Evolutionary conservation across 2,329 filamentous ascomycete species (phyloP).

Genomic region (Alternaria angustiovoidea): DNA sequence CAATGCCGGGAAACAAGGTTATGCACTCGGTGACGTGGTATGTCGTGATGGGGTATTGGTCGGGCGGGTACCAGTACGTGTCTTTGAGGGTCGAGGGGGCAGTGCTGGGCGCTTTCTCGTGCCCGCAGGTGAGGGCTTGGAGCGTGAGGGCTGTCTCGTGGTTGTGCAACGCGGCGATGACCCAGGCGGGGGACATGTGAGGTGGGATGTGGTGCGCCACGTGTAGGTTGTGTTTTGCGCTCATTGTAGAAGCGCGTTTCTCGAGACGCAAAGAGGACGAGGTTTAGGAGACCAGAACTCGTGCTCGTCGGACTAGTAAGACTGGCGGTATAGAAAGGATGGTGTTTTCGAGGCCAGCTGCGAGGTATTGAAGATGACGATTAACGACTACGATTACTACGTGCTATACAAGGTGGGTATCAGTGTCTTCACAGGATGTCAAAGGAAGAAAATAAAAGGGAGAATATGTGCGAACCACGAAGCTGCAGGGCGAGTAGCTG

Average conservation of each 20-base stretch:
- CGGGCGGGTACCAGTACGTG: constrained; percentile 47
- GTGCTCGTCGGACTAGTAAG: not conserved
- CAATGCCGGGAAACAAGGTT: constrained; percentile 39
- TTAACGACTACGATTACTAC: constrained; percentile 15
- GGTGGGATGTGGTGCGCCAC: constrained; percentile 40
- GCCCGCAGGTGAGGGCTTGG: constrained; percentile 43
- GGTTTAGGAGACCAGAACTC: too few species aligned
- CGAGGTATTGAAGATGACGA: not conserved
- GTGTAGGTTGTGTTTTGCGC: constrained; percentile 45
- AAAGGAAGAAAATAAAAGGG: not conserved
- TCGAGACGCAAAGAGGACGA: not conserved
- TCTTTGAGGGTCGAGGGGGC: constrained; percentile 38
- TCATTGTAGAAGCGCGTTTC: constrained; percentile 18
- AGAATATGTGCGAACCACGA: not conserved
- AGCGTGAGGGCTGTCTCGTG: constrained; percentile 45
- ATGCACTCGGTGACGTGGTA: constrained; percentile 46
- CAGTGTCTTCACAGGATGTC: not conserved
- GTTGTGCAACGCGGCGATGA: constrained; percentile 46
- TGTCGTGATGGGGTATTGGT: constrained; percentile 35
- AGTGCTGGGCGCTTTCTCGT: constrained; percentile 36
- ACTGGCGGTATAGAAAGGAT: not conserved
- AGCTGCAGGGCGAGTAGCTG: constrained; percentile 12
- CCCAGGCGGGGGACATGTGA: constrained; percentile 32
- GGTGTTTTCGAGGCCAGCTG: not conserved
- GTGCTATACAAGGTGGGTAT: not conserved